phyloP scores from a whole-genome alignment of 805 yeast species.

The Hanseniaspora singularis region DNA sequence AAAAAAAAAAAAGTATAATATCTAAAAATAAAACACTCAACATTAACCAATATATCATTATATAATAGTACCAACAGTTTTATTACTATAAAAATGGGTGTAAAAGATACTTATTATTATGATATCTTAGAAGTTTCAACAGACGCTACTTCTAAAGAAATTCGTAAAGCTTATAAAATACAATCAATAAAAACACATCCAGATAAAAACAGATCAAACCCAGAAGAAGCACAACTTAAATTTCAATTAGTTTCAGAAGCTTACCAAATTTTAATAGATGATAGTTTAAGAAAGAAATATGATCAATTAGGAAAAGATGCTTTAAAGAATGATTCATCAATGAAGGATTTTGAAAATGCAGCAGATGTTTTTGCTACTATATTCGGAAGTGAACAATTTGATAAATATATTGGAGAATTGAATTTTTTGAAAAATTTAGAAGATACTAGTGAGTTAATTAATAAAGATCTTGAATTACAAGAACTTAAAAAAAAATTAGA shows the following conservation, averaged over 20 bases:
- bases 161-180: constrained; percentile 70
- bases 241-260: constrained; percentile 56
- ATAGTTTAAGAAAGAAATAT: constrained; percentile 49
- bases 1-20: no score
- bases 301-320: constrained; percentile 67
- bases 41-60: background rate
- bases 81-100: constrained; percentile 42
- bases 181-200: constrained; percentile 70
- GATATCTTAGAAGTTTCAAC: constrained; percentile 49
- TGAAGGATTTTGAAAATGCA: constrained; percentile 57
- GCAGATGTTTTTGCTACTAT: constrained; percentile 56
- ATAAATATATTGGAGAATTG: constrained; percentile 77
- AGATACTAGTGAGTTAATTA: constrained; percentile 6
- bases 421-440: constrained; percentile 65
- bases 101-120: constrained; percentile 55
- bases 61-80: background rate
- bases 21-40: background rate
- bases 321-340: constrained; percentile 45
- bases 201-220: constrained; percentile 68
- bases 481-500: constrained; percentile 39
- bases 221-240: constrained; percentile 53
- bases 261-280: constrained; percentile 64
- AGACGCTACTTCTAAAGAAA: constrained; percentile 51
- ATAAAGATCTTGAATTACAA: constrained; percentile 33
- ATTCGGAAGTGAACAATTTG: constrained; percentile 85